Evolutionary conservation across 2,329 filamentous ascomycete genomes (phyloP).

Genomic region (Ascochyta koolunga): DNA sequence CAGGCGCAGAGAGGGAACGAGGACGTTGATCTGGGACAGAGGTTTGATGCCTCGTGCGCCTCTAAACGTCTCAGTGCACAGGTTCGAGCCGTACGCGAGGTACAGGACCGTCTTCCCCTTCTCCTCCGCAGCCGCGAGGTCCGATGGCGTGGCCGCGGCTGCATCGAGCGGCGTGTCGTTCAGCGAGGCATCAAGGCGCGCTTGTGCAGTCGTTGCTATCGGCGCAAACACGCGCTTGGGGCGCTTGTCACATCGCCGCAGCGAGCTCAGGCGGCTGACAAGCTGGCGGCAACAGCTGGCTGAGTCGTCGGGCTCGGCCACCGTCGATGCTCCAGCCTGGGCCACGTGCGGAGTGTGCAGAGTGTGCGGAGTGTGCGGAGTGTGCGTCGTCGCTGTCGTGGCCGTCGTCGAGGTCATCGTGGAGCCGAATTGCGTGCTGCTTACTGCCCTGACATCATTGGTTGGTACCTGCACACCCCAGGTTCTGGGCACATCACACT

Average conservation of each 20-base stretch:
- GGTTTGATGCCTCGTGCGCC: conserved; percentile 80
- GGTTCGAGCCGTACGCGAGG: conserved; percentile 86
- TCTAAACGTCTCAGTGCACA: conserved; percentile 79
- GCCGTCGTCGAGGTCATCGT: conserved; percentile 27
- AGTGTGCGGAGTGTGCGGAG: too few relatives aligned
- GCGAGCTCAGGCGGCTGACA: conserved; percentile 16
- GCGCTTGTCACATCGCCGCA: conserved; percentile 8
- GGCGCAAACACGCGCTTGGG: conserved; percentile 22
- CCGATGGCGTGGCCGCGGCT: conserved; percentile 20
- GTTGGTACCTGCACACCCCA: conserved; percentile 21
- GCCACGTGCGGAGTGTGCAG: conserved; percentile 11
- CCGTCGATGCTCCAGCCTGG: conserved; percentile 5
- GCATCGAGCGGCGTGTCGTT: conserved; percentile 34
- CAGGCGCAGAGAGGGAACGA: conserved; percentile 76
- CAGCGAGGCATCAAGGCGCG: conserved; percentile 42
- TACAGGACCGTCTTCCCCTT: conserved; percentile 48
- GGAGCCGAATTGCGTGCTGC: conserved; percentile 36
- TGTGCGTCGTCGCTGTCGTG: too few relatives aligned
- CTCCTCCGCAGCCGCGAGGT: conserved; percentile 23
- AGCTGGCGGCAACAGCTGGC: conserved; percentile 17
- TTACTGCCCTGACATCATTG: conserved; percentile 29
- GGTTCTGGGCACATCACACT: conserved; percentile 4
- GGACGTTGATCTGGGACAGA: conserved; percentile 79
- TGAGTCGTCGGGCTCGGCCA: conserved; percentile 8
- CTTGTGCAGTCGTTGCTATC: conserved; percentile 31